phyloP scores from a whole-genome alignment of 495 filamentous ascomycete genomes.

The Talaromyces nanjingensis region DNA sequence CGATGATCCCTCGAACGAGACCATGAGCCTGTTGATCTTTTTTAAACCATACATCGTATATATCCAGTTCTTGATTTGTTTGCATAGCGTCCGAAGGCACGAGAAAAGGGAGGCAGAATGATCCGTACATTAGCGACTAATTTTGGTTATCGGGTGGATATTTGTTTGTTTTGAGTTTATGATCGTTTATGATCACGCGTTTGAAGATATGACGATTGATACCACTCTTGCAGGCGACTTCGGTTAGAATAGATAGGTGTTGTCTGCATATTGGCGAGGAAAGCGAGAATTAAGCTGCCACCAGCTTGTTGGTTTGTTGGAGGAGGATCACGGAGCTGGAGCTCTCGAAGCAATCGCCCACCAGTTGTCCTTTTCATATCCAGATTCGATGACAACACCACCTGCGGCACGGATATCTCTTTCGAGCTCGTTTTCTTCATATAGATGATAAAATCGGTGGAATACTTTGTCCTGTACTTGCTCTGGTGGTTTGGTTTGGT shows the following conservation, averaged over 20 bases:
- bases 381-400: conserved; percentile 67
- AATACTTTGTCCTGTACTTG: conserved; percentile 45
- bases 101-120: conserved; percentile 8
- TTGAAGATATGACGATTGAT: conserved; percentile 4
- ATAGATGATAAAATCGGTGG: conserved; percentile 93
- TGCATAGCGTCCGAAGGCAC: conserved; percentile 41
- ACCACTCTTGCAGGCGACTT: not conserved
- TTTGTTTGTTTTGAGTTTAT: conserved; percentile 6
- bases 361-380: conserved; percentile 98
- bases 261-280: not conserved
- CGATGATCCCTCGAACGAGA: conserved; percentile 3
- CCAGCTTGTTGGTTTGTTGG: not conserved
- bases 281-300: not conserved
- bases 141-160: not conserved
- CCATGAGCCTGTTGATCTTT: conserved; percentile 13
- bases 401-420: conserved; percentile 69
- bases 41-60: conserved; percentile 12
- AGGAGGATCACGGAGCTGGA: not conserved
- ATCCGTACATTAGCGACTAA: conserved; percentile 23
- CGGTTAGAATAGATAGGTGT: not conserved
- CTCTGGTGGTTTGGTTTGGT: conserved; percentile 20
- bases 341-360: conserved; percentile 59
- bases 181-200: not conserved
- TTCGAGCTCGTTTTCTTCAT: conserved; percentile 80
- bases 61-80: conserved; percentile 23